Base-by-base conservation (phyloP, 1,284 basidiomycete genomes). In the Cryptococcus sp. region DNA sequence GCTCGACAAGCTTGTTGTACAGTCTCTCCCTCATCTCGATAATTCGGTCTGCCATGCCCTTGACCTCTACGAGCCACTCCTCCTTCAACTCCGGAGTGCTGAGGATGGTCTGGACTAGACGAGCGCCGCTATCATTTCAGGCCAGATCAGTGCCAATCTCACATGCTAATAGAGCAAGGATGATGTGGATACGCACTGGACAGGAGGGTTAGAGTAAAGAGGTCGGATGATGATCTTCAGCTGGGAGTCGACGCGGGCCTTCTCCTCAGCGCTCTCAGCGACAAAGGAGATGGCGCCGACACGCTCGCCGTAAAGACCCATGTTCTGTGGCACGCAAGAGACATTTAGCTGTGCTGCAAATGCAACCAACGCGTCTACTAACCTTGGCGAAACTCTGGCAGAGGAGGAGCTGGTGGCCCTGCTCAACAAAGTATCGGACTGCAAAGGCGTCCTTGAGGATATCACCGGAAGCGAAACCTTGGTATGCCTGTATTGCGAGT, bases 171-270 rank as follows among this genome's bases (percentile, higher is more conserved):
- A 50, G 20, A 25, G 15, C 17, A 44, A 15, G 17, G 19, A 46
- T 23, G 15, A 16, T 16, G 15, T 44, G n/a, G 37, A 11, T 11
- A 61, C 70, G 60, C 57, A 74, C 71, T 98, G 93, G 43, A 93
- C 80, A 26, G 96, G 95, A 52, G 95, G 96, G 83, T 96, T 97
- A 60, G 95, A 99, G 83, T 99, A 99, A 85, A 98, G 88, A 41
- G 95, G 96, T 37, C 96, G 89, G 65, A 99, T 89, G 68, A 97
- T 82, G 70, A 98, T 96, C 84, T 97, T 97, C 74, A 94, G 79
- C 80, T 98, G 96, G 76, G 89, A 91, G 78, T 93, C 88, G 51
- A 95, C 87, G 51, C 93, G 87, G 49, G 88, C 89, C 77, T 88
- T 91, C 79, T 96, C 93, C 65, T 89, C 90, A 50, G 86, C 81